Percentiles rank a stretch among this genome's conserved stretches.
These are phyloP conservation scores for Phaffomyces opuntiae DNA, from an alignment of 805 yeast genomes.

Conservation along the genomic window DNA sequence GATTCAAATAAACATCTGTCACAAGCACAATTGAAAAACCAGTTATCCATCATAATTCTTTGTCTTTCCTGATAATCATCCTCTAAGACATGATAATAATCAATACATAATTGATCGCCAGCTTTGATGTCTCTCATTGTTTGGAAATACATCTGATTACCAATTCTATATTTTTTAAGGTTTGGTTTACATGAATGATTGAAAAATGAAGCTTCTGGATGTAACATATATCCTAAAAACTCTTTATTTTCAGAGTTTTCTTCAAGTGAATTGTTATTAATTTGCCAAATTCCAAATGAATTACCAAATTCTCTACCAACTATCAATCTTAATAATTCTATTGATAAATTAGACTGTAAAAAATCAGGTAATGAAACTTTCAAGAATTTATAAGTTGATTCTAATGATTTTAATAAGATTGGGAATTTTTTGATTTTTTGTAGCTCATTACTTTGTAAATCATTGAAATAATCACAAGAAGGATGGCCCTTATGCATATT, in stretches of 20 bases:
- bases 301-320: conserved; percentile 58
- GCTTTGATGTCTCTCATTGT: conserved; percentile 32
- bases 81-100: conserved; percentile 47
- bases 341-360: conserved; percentile 30
- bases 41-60: conserved; percentile 36
- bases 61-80: conserved; percentile 36
- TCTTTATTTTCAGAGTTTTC: conserved; percentile 39
- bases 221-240: conserved; percentile 53
- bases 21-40: conserved; percentile 59
- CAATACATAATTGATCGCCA: conserved; percentile 50
- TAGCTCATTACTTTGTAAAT: conserved; percentile 46
- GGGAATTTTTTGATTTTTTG: conserved; percentile 41
- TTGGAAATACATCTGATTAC: conserved; percentile 34
- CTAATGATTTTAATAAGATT: conserved; percentile 38
- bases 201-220: conserved; percentile 59
- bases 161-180: conserved; percentile 36
- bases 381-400: conserved; percentile 41
- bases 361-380: conserved; percentile 30
- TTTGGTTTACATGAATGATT: conserved; percentile 64
- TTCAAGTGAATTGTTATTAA: conserved; percentile 17
- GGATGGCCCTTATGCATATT: conserved; percentile 21
- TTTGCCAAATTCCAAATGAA: conserved; percentile 66
- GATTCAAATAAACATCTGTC: conserved; percentile 31
- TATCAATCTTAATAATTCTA: conserved; percentile 35
- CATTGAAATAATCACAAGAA: conserved; percentile 25